Conservation (phyloP, 2,329 filamentous ascomycete genomes). For the Alternaria atra region DNA sequence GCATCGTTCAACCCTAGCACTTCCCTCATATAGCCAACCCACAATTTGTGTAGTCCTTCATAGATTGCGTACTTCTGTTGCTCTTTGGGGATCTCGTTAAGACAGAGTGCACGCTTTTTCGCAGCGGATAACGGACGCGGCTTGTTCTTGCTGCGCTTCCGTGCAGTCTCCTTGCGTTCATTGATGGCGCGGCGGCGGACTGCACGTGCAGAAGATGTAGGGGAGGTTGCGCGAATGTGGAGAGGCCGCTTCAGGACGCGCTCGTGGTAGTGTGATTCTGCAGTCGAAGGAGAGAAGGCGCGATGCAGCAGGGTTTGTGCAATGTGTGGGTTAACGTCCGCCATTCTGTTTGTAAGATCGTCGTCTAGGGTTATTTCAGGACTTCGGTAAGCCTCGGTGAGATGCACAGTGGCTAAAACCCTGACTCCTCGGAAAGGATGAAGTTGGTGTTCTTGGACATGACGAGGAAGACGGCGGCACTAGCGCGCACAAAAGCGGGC, state of each 20-base stretch:
- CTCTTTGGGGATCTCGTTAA: constrained; percentile 77
- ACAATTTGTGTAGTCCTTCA: constrained; percentile 77
- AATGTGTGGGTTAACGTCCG: constrained; percentile 30
- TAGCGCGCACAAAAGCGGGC: constrained; percentile 17
- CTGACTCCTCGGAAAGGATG: background rate
- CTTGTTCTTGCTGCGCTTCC: constrained; percentile 57
- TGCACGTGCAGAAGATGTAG: constrained; percentile 60
- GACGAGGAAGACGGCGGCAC: constrained; percentile 11
- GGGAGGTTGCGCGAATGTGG: constrained; percentile 78
- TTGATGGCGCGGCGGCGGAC: constrained; percentile 63
- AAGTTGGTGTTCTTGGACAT: constrained; percentile 1
- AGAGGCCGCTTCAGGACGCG: constrained; percentile 85
- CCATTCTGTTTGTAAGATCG: constrained; percentile 20
- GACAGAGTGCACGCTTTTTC: constrained; percentile 74
- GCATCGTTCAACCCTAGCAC: constrained; percentile 69
- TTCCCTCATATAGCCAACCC: constrained; percentile 86
- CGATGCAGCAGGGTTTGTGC: constrained; percentile 71
- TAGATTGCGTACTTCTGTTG: constrained; percentile 79
- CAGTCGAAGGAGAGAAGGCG: constrained; percentile 79
- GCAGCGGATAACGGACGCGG: constrained; percentile 78
- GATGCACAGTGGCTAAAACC: background rate
- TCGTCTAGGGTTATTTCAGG: background rate
- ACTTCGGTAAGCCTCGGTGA: background rate
- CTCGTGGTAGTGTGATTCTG: constrained; percentile 77
- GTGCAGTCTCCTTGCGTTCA: constrained; percentile 44